Conservation (phyloP, 2,329 filamentous ascomycete species). For the Diplodia scrobiculata region DNA sequence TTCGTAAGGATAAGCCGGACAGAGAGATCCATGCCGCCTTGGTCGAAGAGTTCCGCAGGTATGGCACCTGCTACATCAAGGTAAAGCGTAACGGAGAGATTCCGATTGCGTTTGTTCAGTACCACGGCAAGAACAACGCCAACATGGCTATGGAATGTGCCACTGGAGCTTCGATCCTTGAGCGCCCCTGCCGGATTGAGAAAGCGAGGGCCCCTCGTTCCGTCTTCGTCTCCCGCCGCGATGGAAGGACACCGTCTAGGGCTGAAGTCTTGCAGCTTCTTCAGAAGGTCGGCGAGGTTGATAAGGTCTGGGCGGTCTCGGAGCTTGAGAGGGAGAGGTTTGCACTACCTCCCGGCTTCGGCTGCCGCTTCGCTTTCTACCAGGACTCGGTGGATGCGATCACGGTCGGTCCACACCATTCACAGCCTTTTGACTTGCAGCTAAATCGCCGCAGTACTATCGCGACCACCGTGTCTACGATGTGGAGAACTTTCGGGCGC, state of each 20-base stretch:
- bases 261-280: slow-evolving; percentile 7
- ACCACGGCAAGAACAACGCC: background rate
- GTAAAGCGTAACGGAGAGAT: slow-evolving; percentile 19
- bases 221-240: slow-evolving; percentile 26
- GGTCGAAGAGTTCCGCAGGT: background rate
- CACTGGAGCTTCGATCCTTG: background rate
- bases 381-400: slow-evolving; percentile 20
- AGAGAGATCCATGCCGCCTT: background rate
- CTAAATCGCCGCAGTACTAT: slow-evolving; percentile 9
- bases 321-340: slow-evolving; percentile 13
- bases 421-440: background rate
- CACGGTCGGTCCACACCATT: background rate
- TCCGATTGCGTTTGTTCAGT: slow-evolving; percentile 26
- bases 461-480: background rate
- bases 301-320: slow-evolving; percentile 16
- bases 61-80: slow-evolving; percentile 25
- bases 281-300: background rate
- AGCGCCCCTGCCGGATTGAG: slow-evolving; percentile 19
- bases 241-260: slow-evolving; percentile 2
- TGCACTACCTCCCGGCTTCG: slow-evolving; percentile 8
- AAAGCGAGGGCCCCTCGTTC: slow-evolving; percentile 24
- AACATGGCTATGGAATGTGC: slow-evolving; percentile 3
- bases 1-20: slow-evolving; percentile 3
- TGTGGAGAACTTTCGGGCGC: slow-evolving; percentile 10
- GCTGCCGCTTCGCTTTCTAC: slow-evolving; percentile 16